Evolutionary conservation across 371 early-diverging fungal species (phyloP), one percentile per base, ranked within the genome.

Genomic region (Batkoa obscura): DNA sequence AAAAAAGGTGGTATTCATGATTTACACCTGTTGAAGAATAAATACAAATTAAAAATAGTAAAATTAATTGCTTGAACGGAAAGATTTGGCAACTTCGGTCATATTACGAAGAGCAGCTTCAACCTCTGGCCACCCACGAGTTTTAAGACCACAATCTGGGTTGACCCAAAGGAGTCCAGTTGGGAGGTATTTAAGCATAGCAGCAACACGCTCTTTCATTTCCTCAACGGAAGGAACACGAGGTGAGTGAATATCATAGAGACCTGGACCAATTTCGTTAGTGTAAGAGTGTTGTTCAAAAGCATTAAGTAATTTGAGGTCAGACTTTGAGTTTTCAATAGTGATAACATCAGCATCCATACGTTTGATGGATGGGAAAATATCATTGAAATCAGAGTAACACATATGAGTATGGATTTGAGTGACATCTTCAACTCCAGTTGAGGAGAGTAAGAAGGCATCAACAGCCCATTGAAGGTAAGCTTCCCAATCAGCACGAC

Each of bases 121-220:
- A 56, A 87, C 87, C 72, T 95, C 96, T 62, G 79, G 60, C 90
- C 93, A 94, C 50, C 80, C 84, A 64, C 96, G 81, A 57, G 94
- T 91, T 81, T 95, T 95, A 55, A 94, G 76, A 60, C 96, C 96
- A 70, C 96, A 95, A 74, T 95, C 96, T 56, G 96, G 96, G 80
- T 95, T 95, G 62, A 90, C 80, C 95, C 95, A 95, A 46, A 92
- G 68, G 58, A 76, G 74, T 55, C 84, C 72, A n/a, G 72, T 67
- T 47, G 75, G 73, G 47, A 80, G 65, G 76, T 84, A 84, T 72
- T 81, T 76, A 63, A 84, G 72, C 31, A 62, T 56, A 50, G 76
- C 81, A 41, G 69, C 72, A 52, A 87, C 73, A 58, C 90, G 88
- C 31, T 71, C 73, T 62, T 74, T 72, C 87, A 95, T 90, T 71